Base-by-base conservation (phyloP, 2,329 filamentous ascomycete genomes). In the Ascochyta rabiei region DNA sequence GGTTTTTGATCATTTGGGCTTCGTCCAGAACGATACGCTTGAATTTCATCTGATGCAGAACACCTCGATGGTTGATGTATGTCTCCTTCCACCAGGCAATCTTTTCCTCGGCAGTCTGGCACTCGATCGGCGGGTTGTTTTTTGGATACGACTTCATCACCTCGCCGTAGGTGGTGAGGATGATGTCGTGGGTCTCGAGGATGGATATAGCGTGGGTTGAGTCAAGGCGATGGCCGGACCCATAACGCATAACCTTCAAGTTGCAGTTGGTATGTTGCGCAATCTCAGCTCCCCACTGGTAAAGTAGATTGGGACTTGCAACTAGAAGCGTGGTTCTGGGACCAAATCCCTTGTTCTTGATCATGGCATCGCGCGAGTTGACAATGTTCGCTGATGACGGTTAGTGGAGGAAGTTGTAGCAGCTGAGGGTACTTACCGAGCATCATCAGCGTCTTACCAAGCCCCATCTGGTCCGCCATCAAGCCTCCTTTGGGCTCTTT, bases 21-120 rank as follows among this genome's bases (percentile, higher is more conserved):
- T 87, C 84, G 40, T 87, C 84, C 0, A 86, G 70, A 1, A 86
- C 77, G 3, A 87, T 56, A 1, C 85, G 72, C 35, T 82, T 78
- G 74, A 72, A 75, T 10, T 52, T 33, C 42, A 72, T 69, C 9
- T 62, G 52, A 42, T 75, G 74, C 1, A 76, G 53, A 2, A 64
- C 37, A 0, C 74, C 78, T 3, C 77, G 64, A 0, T 74, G 42
- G 0, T 65, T 56, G 1, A 70, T 62, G 6, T 64, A 79, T 0
- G 67, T 55, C 0, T 61, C 16, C 10, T 61, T 55, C 71, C 76
- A 79, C 64, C 72, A 81, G 0, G 63, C 54, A 0, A 81, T 75
- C 18, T 80, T 75, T 9, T 76, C 53, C 0, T 74, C 61, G 0
- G 77, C 64, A 0, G 75, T 78, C 19, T 72, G 67, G 4, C 74